Evolutionary conservation across 1,284 basidiomycete genomes (phyloP).

Genomic region (Trichosporon asahii): DNA sequence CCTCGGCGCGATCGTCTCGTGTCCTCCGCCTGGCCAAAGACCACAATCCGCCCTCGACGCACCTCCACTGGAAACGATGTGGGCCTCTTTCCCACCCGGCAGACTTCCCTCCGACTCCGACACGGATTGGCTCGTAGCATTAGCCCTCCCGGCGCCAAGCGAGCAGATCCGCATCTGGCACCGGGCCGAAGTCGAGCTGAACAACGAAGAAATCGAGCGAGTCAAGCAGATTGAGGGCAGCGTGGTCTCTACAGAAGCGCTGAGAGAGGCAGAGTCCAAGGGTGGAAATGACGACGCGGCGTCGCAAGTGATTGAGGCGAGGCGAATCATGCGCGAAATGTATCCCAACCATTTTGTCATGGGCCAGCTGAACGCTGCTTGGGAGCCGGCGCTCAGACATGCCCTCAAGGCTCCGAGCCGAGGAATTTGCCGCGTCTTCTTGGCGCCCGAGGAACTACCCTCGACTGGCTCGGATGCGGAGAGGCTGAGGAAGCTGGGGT

Average conservation of each 20-base stretch:
- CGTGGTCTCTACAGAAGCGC: not conserved
- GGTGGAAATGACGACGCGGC: not conserved
- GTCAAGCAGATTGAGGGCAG: not conserved
- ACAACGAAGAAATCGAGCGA: not conserved
- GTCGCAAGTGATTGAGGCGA: not conserved
- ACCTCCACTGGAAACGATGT: slow-evolving; percentile 1
- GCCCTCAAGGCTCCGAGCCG: not conserved
- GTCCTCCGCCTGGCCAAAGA: not conserved
- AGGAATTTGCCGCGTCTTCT: not conserved
- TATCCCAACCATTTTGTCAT: not conserved
- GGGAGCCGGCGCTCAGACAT: not conserved
- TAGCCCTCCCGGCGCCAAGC: slow-evolving; percentile 20
- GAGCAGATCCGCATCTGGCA: slow-evolving; percentile 26
- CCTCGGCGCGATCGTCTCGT: slow-evolving; percentile 20
- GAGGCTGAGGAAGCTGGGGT: not conserved
- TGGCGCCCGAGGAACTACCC: not conserved
- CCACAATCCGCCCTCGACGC: not conserved
- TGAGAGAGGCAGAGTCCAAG: not conserved
- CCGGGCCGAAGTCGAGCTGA: not conserved
- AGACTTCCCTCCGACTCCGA: not conserved
- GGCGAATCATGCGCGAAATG: not conserved
- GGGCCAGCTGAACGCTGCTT: not conserved
- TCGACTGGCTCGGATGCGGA: not conserved
- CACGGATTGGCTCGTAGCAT: slow-evolving; percentile 23
- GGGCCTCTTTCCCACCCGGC: slow-evolving; percentile 16